These are phyloP conservation scores for Umbelopsis ramanniana DNA, from an alignment of 192 early-diverging fungal species.

Conservation along the genomic window DNA sequence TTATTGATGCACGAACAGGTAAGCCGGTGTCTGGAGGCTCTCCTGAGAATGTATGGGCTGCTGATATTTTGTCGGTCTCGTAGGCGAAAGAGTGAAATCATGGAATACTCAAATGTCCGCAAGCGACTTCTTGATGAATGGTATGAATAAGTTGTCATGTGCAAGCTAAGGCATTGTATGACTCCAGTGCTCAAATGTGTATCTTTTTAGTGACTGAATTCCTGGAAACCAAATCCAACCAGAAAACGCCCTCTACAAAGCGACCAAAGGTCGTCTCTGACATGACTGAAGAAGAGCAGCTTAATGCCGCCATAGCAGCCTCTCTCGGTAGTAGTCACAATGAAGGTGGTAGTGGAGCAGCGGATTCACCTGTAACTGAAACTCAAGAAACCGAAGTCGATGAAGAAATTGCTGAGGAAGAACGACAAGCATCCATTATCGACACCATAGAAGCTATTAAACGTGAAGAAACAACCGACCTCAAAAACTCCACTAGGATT, in stretches of 20 bases:
- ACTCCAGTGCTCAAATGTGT: constrained; percentile 31
- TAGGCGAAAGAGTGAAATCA: constrained; percentile 78
- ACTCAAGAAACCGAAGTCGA: constrained; percentile 23
- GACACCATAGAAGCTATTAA: constrained; percentile 50
- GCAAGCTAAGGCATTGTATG: neutral
- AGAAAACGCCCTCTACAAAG: constrained; percentile 26
- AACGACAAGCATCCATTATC: constrained; percentile 37
- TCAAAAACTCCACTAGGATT: constrained; percentile 71
- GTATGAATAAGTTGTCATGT: constrained; percentile 38
- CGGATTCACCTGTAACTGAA: constrained; percentile 1
- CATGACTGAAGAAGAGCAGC: constrained; percentile 90
- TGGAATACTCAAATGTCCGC: constrained; percentile 64
- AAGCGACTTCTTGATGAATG: constrained; percentile 74
- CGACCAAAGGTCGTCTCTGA: constrained; percentile 53
- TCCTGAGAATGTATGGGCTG: too few relatives aligned
- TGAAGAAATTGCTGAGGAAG: constrained; percentile 33
- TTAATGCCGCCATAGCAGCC: constrained; percentile 81
- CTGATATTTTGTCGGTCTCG: too few relatives aligned
- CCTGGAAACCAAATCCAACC: constrained; percentile 44
- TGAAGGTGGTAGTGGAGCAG: neutral
- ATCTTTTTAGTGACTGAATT: constrained; percentile 58
- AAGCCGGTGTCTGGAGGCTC: too few relatives aligned
- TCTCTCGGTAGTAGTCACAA: constrained; percentile 55
- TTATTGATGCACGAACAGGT: constrained; percentile 90
- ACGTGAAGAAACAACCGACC: constrained; percentile 52